Conservation (phyloP, 2,329 filamentous ascomycete genomes). For the Phoma sp. region DNA sequence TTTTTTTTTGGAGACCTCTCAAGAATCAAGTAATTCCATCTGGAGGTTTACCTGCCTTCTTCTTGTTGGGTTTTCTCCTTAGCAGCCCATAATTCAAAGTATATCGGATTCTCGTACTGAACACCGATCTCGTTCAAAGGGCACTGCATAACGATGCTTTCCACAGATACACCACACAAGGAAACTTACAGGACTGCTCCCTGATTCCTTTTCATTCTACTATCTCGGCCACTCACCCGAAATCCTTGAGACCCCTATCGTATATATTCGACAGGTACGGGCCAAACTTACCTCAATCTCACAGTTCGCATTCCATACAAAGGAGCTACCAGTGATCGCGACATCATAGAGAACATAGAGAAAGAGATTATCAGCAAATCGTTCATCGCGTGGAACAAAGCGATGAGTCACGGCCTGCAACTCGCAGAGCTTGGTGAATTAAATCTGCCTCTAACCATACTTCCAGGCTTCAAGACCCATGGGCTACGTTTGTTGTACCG, state of each 20-base stretch:
- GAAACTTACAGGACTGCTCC: not conserved
- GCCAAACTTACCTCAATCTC: not conserved
- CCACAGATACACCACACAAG: too few species aligned
- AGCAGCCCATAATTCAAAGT: too few species aligned
- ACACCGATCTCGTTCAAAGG: not conserved
- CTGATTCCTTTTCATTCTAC: not conserved
- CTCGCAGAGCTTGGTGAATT: not conserved
- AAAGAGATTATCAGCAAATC: not conserved
- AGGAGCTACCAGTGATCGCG: not conserved
- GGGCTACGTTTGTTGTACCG: not conserved
- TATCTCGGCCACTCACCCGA: not conserved
- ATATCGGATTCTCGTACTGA: too few species aligned
- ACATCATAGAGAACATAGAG: not conserved
- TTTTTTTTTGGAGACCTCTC: too few species aligned
- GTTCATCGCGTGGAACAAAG: not conserved
- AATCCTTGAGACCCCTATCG: not conserved
- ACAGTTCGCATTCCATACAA: not conserved
- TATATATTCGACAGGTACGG: not conserved
- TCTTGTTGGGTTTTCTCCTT: too few species aligned
- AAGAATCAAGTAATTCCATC: too few species aligned
- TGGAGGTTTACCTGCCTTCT: too few species aligned
- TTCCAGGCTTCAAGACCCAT: not conserved
- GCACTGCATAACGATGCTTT: not conserved
- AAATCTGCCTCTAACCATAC: not conserved
- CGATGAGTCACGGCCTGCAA: not conserved